Evolutionary conservation across 2,329 filamentous ascomycete species (phyloP), one percentile per base, ranked within the genome.

Genomic region (Mycosphaerelloides madeirae): DNA sequence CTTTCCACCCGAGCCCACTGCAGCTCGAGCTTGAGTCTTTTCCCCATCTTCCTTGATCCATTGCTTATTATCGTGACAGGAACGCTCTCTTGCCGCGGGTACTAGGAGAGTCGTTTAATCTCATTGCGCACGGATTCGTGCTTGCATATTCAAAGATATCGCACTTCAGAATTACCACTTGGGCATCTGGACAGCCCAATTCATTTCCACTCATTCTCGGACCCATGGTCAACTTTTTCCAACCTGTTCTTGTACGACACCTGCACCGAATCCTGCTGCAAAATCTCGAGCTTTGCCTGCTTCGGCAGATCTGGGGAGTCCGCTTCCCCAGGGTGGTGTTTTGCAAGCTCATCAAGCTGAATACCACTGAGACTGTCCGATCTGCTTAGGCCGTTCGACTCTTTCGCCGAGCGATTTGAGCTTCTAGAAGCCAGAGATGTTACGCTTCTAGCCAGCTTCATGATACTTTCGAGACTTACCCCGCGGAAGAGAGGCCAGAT

Each of bases 281-380:
- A 37, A 6, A 37, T 37, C 34, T n/a, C 15, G 6, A 37, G 18
- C 18, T 37, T 25, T 7, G 34, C 14, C 34, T 37, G 34, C 22
- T 25, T 25, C 15, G 34, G 34, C 14, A 16, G 5, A 7, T 37
- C 18, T 15, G 6, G 9, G 16, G 14, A 8, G 9, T n/a, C 34
- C 6, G 34, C n/a, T 8, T 37, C 34, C 13, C 13, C 15, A 12
- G 13, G 13, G 6, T 6, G 15, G 6, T 16, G 31, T 16, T n/a
- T 32, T n/a, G 34, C 15, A 5, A 37, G 34, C n/a, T 15, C 34
- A 7, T 37, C 34, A n/a, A 37, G n/a, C 34, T 37, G 34, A 20
- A 37, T 18, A 20, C 32, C 32, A 35, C 16, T 35, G n/a, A 8
- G 8, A 18, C 34, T 37, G 34, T 37, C 34, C 6, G 34, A 37